Percentiles rank a stretch among this genome's conserved stretches.
These are phyloP conservation scores for Odonthalia washingtoniensis DNA, from an alignment of 31 red algal species.

Conservation along the genomic window DNA sequence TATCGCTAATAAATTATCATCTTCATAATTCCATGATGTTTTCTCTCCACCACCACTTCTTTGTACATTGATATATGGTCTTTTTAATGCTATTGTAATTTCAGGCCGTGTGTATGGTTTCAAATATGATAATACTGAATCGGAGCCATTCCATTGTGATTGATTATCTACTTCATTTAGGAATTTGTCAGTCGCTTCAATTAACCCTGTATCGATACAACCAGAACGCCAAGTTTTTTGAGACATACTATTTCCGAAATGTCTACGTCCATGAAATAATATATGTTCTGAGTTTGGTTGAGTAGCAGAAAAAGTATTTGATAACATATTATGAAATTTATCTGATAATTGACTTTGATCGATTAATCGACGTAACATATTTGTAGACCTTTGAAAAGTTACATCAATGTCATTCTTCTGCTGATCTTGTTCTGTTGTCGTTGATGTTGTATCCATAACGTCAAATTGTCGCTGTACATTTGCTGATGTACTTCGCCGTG, in stretches of 20 bases:
- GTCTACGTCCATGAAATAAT: neutral
- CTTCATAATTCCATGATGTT: slow-evolving; percentile 11
- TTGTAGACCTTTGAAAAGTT: too few species aligned
- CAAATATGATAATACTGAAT: neutral
- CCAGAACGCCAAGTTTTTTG: too few species aligned
- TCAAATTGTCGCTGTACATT: too few species aligned
- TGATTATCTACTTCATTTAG: neutral
- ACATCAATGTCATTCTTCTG: too few species aligned
- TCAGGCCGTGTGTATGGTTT: neutral
- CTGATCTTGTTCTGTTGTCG: too few species aligned
- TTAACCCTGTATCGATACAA: neutral
- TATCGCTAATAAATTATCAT: slow-evolving; percentile 66
- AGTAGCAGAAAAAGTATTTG: neutral
- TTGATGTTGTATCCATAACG: too few species aligned
- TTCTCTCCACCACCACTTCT: too few species aligned
- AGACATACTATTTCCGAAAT: too few species aligned
- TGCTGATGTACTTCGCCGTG: too few species aligned
- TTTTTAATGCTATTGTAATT: neutral
- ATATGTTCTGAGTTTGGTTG: neutral
- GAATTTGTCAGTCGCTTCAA: neutral
- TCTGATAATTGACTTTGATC: slow-evolving; percentile 7
- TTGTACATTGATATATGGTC: too few species aligned
- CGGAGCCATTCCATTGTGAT: neutral
- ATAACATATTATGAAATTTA: slow-evolving; percentile 36
- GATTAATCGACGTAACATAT: slow-evolving; percentile 29